Evolutionary conservation across 2,329 filamentous ascomycete species (phyloP), one percentile per base, ranked within the genome.

Genomic region (Fusarium heterosporum): DNA sequence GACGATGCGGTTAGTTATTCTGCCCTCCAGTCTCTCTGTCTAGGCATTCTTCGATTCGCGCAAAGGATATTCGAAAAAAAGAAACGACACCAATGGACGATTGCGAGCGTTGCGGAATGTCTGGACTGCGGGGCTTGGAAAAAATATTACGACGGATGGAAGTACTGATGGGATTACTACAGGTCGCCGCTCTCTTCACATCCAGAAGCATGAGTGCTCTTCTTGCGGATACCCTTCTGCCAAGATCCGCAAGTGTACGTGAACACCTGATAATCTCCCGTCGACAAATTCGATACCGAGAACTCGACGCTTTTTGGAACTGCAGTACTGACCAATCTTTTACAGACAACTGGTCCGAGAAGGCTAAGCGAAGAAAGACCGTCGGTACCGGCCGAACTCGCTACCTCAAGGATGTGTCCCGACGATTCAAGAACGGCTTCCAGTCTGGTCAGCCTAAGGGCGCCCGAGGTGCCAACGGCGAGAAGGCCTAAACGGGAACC

Each of bases 351-450:
- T 99, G 96, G 96, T 89, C 92, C 83, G 95, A 98, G 90, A 99
- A 99, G 92, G 95, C 94, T 78, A 98, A 98, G 93, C 89, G 96
- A 84, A 96, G 96, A 91, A 98, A 97, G 94, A 97, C 95, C 80
- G 95, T 92, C 81, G 96, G 96, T 78, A 95, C 93, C 80, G 96
- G 96, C 83, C 93, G 96, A 84, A 96, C 94, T 90, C 90, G 93
- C 81, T 93, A 94, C 86, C 89, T 99, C 82, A 97, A 96, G 89
- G 88, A 87, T 78, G 90, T 99, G 81, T 87, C 93, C 80, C 91
- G 96, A 83, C 89, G 89, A 85, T 97, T 97, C 90, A 93, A 91
- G 88, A 99, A 99, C 86, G 94, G 93, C 77, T 99, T 99, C 93
- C 95, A 92, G 87, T 89, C 85, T 75, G 96, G 96, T 80, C 83